Evolutionary conservation across 2,329 filamentous ascomycete genomes (phyloP).

Genomic region (Talaromyces funiculosus): DNA sequence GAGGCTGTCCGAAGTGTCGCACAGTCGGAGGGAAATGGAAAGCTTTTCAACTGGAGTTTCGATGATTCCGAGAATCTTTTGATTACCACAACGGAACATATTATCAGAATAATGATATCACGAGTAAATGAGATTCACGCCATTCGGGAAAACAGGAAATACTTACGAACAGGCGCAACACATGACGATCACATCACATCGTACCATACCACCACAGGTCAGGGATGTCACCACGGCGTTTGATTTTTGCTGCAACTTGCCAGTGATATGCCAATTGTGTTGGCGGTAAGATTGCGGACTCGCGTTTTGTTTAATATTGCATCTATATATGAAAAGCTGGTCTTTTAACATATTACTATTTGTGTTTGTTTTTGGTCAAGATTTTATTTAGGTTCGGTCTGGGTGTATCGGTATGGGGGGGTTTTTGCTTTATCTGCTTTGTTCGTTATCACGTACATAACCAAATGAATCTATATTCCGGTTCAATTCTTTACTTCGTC

Average conservation of each 20-base stretch:
- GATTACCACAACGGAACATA: not conserved
- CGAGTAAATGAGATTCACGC: slow-evolving; percentile 4
- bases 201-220: not conserved
- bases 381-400: not conserved
- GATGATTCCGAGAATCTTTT: slow-evolving; percentile 12
- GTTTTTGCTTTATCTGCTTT: slow-evolving; percentile 1
- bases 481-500: not conserved
- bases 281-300: not conserved
- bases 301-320: not conserved
- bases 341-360: not conserved
- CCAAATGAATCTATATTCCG: not conserved
- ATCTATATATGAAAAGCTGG: slow-evolving; percentile 6
- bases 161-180: slow-evolving; percentile 3
- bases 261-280: not conserved
- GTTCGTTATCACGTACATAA: not conserved
- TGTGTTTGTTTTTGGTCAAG: not conserved
- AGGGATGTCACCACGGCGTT: not conserved
- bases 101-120: slow-evolving; percentile 4
- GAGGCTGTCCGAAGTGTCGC: slow-evolving; percentile 43
- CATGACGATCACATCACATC: not conserved
- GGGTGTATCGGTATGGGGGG: slow-evolving; percentile 12
- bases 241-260: not conserved
- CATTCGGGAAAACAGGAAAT: not conserved
- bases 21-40: slow-evolving; percentile 45
- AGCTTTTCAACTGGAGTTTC: slow-evolving; percentile 43